Evolutionary conservation across 495 filamentous ascomycete genomes (phyloP), one percentile per base, ranked within the genome.

Genomic region (Terfezia claveryi): DNA sequence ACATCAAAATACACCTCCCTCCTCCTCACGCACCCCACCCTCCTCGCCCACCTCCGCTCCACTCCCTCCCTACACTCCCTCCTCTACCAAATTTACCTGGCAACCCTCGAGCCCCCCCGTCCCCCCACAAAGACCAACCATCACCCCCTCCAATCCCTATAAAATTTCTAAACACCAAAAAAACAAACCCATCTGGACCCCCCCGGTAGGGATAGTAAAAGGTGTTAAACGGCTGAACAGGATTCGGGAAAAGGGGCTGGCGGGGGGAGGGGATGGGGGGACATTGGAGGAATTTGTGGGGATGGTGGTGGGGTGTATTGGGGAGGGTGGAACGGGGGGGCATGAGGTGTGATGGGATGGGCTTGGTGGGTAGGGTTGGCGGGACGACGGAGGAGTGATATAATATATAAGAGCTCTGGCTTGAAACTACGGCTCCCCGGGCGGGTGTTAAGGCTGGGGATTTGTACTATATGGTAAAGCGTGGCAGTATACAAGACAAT

Each of bases 1-100:
- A 32, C 46, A 37, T 55, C 53, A 1, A 32, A 44, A 37, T 55
- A 56, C 11, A 32, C 44, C 10, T 64, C 64, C 49, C 32, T 61
- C 11, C 53, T 64, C 11, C 56, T 64, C 6, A 16, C 56, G 41
- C 54, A 55, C 56, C 56, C 56, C 12, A 46, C 12, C 41, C 41
- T 46, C 41, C 12, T 14, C 12, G 4, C 41, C 4, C 41, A 46
- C 4, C 12, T 46, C 41, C 12, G 14, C 41, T 46, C 41, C 4
- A 46, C 12, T 20, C 41, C 41, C 12, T 14, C 41, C 3, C 41
- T 46, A 2, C 41, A 46, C 41, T 14, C 12, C 4, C 41, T 46
- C 41, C 41, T 46, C 41, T 46, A 46, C 41, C 12, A 20, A 14
- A 46, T 46, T 4, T 46, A 46, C 41, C 41, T 46, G 4, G 8